Percentiles rank a stretch among this genome's conserved stretches.
Evolutionary conservation across 2,329 filamentous ascomycete species (phyloP).

Genomic region (Epichloe aotearoae): DNA sequence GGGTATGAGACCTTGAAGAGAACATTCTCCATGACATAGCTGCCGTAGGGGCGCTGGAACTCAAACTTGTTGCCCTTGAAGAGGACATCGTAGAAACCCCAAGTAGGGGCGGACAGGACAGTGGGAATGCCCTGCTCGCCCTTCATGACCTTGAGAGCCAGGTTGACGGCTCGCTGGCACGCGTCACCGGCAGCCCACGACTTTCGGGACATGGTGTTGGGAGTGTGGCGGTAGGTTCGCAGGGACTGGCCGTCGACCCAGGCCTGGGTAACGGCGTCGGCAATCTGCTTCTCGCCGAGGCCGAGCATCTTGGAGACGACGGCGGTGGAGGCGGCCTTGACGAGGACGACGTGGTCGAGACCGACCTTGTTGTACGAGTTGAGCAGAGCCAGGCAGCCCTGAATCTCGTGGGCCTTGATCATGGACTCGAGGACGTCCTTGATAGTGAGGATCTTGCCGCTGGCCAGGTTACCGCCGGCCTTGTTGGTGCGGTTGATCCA

Average conservation of each 20-base stretch:
- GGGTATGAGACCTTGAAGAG: constrained; percentile 99
- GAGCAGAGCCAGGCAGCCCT: constrained; percentile 89
- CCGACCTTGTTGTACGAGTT: constrained; percentile 99
- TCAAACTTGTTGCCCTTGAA: constrained; percentile 94
- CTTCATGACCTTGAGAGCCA: constrained; percentile 80
- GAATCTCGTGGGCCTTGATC: constrained; percentile 99
- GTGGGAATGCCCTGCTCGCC: constrained; percentile 87
- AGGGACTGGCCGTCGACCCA: constrained; percentile 95
- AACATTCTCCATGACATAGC: constrained; percentile 99
- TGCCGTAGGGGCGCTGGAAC: constrained; percentile 92
- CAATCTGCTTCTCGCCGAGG: constrained; percentile 77
- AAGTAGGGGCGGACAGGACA: constrained; percentile 80
- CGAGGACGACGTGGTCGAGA: constrained; percentile 90
- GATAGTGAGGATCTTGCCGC: constrained; percentile 78
- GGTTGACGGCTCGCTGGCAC: constrained; percentile 87
- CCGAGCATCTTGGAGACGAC: constrained; percentile 94
- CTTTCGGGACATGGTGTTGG: constrained; percentile 99
- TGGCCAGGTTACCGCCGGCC: constrained; percentile 63
- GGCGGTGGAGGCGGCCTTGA: constrained; percentile 92
- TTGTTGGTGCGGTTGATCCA: constrained; percentile 90
- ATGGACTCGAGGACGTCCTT: constrained; percentile 89
- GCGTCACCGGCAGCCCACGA: constrained; percentile 98
- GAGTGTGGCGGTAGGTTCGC: constrained; percentile 91
- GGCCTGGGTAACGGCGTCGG: constrained; percentile 89
- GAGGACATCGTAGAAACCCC: constrained; percentile 98